A percentile compares a stretch with the other conserved stretches of the same genome.
Evolutionary conservation across 805 yeast species (phyloP).

Genomic region (Wickerhamomyces hampshirensis): DNA sequence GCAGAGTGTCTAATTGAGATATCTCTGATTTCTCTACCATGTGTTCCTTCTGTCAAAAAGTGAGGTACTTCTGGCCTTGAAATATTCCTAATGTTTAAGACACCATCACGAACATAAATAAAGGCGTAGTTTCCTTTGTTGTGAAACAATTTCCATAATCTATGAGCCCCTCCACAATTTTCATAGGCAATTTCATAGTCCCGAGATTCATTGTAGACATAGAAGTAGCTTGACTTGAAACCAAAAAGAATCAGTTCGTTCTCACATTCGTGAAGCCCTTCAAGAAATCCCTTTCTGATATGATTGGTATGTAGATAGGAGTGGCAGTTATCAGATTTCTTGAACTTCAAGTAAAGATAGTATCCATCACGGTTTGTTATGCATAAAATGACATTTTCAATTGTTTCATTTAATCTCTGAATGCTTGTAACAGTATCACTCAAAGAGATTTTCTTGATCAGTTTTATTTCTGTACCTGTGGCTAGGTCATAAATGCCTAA

Average conservation of each 20-base stretch:
- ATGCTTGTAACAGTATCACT: slow-evolving; percentile 70
- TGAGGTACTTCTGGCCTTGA: slow-evolving; percentile 24
- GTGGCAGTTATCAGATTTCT: slow-evolving; percentile 19
- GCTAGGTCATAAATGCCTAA: slow-evolving; percentile 48
- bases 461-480: slow-evolving; percentile 18
- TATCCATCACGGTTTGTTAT: slow-evolving; percentile 66
- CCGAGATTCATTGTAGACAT: slow-evolving; percentile 75
- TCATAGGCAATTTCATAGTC: slow-evolving; percentile 67
- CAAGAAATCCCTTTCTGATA: slow-evolving; percentile 72
- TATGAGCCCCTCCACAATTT: slow-evolving; percentile 87
- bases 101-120: slow-evolving; percentile 54
- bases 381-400: slow-evolving; percentile 25
- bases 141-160: slow-evolving; percentile 63
- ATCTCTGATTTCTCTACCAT: slow-evolving; percentile 88
- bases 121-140: slow-evolving; percentile 36
- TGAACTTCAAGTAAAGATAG: slow-evolving; percentile 39
- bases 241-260: slow-evolving; percentile 66
- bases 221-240: slow-evolving; percentile 74
- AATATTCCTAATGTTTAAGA: slow-evolving; percentile 35
- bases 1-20: slow-evolving; percentile 45
- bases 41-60: slow-evolving; percentile 58
- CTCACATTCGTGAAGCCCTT: slow-evolving; percentile 51
- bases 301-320: slow-evolving; percentile 51
- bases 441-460: slow-evolving; percentile 43
- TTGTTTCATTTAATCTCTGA: slow-evolving; percentile 29